phyloP scores from a whole-genome alignment of 1,284 basidiomycete species.

The Tylopilus sp. region DNA sequence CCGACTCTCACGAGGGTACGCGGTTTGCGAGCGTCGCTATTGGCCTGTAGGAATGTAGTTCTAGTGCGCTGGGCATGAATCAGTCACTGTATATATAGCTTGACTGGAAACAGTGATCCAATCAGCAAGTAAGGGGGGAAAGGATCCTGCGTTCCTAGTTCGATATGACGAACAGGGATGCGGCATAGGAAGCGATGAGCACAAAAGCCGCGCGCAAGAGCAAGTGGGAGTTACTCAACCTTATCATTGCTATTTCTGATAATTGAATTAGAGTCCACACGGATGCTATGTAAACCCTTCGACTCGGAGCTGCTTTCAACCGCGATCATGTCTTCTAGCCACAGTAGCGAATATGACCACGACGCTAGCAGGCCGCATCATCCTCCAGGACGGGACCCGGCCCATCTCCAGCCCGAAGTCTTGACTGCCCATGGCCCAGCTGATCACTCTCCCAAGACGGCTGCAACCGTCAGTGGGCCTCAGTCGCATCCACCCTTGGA shows the following conservation, averaged over 20 bases:
- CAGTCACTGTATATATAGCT: no score
- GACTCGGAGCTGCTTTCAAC: not conserved
- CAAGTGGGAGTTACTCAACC: not conserved
- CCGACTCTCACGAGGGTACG: not conserved
- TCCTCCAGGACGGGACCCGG: conserved; percentile 17
- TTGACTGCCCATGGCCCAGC: conserved; percentile 17
- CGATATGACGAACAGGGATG: no score
- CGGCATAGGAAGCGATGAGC: no score
- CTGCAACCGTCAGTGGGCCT: conserved; percentile 5
- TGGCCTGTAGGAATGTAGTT: no score
- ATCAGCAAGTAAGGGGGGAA: no score
- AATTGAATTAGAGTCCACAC: not conserved
- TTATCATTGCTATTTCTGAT: not conserved
- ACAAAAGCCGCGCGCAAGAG: not conserved
- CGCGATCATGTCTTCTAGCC: conserved; percentile 7
- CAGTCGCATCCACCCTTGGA: conserved; percentile 18
- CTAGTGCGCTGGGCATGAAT: no score
- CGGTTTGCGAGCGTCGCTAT: conserved; percentile 2
- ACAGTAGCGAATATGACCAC: conserved; percentile 3
- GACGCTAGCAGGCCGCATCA: conserved; percentile 14
- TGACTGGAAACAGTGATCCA: no score
- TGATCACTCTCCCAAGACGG: conserved; percentile 16
- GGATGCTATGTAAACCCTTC: not conserved
- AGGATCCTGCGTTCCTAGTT: no score
- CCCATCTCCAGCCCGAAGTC: conserved; percentile 15